A percentile compares a stretch with the other conserved stretches of the same genome.
phyloP scores from a whole-genome alignment of 495 filamentous ascomycete species.

The Podospora pseudopauciseta region DNA sequence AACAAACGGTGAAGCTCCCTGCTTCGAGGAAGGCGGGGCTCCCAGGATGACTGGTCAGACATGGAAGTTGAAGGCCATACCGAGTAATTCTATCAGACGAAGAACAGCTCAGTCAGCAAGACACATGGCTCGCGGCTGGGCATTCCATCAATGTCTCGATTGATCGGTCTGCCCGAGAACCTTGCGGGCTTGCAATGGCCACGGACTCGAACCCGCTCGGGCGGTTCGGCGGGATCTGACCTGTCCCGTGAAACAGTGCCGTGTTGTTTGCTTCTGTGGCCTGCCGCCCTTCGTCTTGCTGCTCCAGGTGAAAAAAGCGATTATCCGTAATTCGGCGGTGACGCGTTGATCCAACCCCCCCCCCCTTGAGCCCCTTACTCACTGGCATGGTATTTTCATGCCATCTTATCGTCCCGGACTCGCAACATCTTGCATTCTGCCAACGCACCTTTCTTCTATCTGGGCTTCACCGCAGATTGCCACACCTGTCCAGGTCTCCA shows the following conservation, averaged over 20 bases:
- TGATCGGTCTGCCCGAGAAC: neutral
- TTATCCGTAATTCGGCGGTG: neutral
- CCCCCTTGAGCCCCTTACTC: neutral
- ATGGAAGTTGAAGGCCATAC: neutral
- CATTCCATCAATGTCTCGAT: neutral
- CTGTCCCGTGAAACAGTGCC: neutral
- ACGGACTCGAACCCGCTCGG: neutral
- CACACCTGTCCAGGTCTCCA: neutral
- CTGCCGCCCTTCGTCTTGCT: neutral
- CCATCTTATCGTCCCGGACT: neutral
- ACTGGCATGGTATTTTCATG: neutral
- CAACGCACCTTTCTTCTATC: neutral
- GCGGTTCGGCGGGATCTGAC: conserved; percentile 20
- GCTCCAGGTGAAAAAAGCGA: neutral
- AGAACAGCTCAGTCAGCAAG: neutral
- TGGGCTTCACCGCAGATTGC: neutral
- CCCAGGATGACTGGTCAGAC: neutral
- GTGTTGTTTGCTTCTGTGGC: neutral
- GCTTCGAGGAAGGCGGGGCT: neutral
- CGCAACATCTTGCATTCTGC: neutral
- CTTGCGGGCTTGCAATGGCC: neutral
- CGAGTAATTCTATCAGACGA: neutral
- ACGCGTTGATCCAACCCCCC: neutral
- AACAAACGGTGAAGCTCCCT: neutral
- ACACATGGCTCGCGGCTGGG: neutral